Evolutionary conservation across 2,329 filamentous ascomycete species (phyloP), one percentile per base, ranked within the genome.

Genomic region (Geosmithia flava): DNA sequence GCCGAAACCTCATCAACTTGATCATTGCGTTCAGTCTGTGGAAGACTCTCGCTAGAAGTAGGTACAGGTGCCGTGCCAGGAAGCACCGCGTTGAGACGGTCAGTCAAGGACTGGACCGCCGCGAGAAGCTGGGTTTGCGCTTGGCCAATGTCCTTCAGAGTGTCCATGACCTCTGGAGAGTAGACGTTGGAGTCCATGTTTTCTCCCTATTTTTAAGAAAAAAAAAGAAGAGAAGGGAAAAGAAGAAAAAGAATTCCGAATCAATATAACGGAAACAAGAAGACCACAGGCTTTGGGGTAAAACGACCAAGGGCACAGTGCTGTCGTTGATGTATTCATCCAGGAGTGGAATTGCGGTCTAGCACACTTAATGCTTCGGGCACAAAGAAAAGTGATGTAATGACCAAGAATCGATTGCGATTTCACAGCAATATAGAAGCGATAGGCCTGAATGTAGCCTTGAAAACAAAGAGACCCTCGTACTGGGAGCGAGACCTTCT

Each of bases 91-190:
- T 53, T 53, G 43, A 60, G 42, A 48, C 55, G 62, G 29, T 63
- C 59, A 37, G 62, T 59, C 13, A 72, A 52, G n/a, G 62, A 56
- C 43, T 71, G 63, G 23, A 74, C 56, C 3, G 65, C 65, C 20
- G 62, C 59, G 33, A 69, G 52, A 17, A 74, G 59, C 45, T 66
- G 61, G 11, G 61, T 53, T 52, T 74, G 71, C 16, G 62, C 64
- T 48, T 65, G 59, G 49, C 68, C 65, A 33, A 74, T 68, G 46
- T 69, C 62, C 39, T 61, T 63, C 48, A 72, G 57, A 33, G 58
- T 52, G 23, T 59, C 56, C 42, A 59, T 43, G 48, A 64, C 50
- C 17, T 53, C 53, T 19, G 39, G 16, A 19, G n/a, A 41, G 15
- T 45, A 20, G 8, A 20, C 23, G 11, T 45, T 45, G n/a, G 30